phyloP scores from a whole-genome alignment of 176 grass and related monocot species.

The Carex littledalei region DNA sequence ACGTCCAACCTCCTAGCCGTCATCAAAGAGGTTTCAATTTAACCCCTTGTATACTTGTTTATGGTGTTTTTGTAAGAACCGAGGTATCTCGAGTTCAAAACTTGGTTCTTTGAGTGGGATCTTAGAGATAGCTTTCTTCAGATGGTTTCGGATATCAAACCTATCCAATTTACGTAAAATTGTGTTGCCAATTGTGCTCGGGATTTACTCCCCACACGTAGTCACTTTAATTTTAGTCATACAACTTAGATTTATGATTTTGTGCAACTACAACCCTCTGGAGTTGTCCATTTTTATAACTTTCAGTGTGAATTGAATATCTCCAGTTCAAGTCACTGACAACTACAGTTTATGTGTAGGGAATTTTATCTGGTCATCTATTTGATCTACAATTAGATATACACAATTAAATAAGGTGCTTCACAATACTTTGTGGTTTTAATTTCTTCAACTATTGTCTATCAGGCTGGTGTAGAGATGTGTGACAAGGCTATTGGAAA shows the following conservation, averaged over 20 bases:
- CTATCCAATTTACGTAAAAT: background rate
- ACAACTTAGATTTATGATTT: background rate
- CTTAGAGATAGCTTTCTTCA: background rate
- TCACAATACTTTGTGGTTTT: background rate
- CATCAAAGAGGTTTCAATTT: constrained; percentile 37
- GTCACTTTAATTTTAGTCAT: background rate
- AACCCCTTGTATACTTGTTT: background rate
- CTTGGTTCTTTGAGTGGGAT: background rate
- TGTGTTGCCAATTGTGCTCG: background rate
- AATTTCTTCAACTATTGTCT: background rate
- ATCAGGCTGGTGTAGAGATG: constrained; percentile 20
- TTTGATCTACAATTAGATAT: background rate
- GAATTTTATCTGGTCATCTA: background rate
- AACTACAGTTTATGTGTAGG: background rate
- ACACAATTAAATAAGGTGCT: background rate
- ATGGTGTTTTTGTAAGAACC: background rate
- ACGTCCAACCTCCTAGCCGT: constrained; percentile 48
- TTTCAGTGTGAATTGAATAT: background rate
- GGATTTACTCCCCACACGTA: background rate
- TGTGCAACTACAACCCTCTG: background rate
- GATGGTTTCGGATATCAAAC: background rate
- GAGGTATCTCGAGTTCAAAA: background rate
- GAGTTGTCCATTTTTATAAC: background rate
- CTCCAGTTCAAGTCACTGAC: background rate
- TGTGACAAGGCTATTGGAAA: constrained; percentile 24